Evolutionary conservation across 148 eudicot genomes (phyloP), one percentile per base, ranked within the genome.

Genomic region (Rhododendron mucronatum): DNA sequence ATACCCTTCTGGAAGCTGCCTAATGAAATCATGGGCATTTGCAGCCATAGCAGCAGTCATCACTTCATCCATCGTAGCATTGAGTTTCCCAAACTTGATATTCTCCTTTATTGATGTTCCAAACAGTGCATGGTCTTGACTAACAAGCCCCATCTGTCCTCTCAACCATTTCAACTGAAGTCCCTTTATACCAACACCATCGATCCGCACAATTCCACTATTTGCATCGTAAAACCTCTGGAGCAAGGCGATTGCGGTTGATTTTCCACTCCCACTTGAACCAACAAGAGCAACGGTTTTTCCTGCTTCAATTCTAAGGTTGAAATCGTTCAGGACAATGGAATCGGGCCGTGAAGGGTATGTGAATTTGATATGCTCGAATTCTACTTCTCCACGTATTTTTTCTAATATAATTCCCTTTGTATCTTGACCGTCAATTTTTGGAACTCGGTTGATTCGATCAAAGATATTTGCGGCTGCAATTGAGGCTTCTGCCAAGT

Each of bases 61-160:
- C 12, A 96, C 96, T 88, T 96, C 98, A 85, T 96, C 96, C 93
- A 94, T 91, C 11, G 93, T 89, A 5, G 99, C 97, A 87, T 93
- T 93, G 20, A 87, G 89, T 88, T 96, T 96, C 85, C 98, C 99
- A 88, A 95, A 94, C 94, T 90, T 83, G 50, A 96, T 96, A 86
- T 96, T 96, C 23, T 94, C 97, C 78, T 88, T 95, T 18, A 96
- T 93, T 0, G 99, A 92, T 39, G 98, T 94, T 26, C 95, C 96
- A 86, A 96, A 96, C n/a, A 96, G 79, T 2, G 98, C 97, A 76
- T 96, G 97, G 26, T 96, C 99, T 90, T 96, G 99, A 86, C 99
- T 95, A 84, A 96, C 98, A 71, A 96, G 91, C 28, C 99, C 99
- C 98, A 95, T 96, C 85, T 93, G 89, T 10, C 82, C 91, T 41